phyloP scores from a whole-genome alignment of 306 rosid species.

The Dalbergia oliveri region DNA sequence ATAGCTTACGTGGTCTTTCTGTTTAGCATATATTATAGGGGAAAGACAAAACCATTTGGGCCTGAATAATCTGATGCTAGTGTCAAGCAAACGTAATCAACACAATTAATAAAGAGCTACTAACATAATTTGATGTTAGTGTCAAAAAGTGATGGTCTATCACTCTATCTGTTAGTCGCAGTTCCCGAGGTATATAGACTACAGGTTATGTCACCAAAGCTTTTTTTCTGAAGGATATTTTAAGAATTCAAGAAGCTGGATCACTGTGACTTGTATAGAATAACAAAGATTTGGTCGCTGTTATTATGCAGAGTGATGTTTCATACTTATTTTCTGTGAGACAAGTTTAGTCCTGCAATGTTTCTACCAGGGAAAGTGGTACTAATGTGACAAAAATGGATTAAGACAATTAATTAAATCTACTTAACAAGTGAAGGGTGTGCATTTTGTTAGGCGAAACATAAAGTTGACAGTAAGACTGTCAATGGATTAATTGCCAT shows the following conservation, averaged over 20 bases:
- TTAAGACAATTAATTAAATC: too few relatives aligned
- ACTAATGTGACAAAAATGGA: not conserved
- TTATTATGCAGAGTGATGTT: not conserved
- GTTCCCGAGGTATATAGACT: too few relatives aligned
- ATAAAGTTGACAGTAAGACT: not conserved
- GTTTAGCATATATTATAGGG: too few relatives aligned
- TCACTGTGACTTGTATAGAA: not conserved
- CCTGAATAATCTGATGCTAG: too few relatives aligned
- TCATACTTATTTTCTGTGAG: not conserved
- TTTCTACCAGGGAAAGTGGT: not conserved
- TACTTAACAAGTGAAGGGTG: not conserved
- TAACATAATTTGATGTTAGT: too few relatives aligned
- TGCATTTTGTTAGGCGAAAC: not conserved
- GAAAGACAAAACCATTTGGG: too few relatives aligned
- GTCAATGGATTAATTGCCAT: not conserved
- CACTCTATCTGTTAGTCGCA: too few relatives aligned
- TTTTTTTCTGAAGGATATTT: not conserved
- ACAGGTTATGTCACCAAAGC: too few relatives aligned
- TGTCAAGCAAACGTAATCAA: too few relatives aligned
- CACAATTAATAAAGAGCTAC: too few relatives aligned
- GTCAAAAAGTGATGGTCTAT: too few relatives aligned
- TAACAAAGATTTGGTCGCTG: not conserved
- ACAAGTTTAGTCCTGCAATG: conserved; percentile 5
- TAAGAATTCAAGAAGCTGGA: conserved; percentile 2
- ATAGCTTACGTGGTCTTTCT: not conserved